Base-by-base conservation (phyloP, 2,329 filamentous ascomycete genomes). In the Aspergillus vadensis region DNA sequence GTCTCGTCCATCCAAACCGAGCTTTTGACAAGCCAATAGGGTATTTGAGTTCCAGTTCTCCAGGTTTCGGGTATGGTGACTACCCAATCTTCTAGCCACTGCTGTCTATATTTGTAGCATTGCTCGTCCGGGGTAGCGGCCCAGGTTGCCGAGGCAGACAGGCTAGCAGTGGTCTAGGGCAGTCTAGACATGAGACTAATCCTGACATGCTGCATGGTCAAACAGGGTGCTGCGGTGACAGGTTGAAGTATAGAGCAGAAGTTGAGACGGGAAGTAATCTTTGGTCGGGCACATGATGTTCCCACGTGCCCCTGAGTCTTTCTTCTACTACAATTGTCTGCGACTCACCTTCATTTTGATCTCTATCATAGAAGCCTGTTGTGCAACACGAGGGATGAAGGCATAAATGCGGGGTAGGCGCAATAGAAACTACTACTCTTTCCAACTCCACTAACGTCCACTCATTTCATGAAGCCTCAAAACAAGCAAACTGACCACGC, bases 131-230 rank as follows among this genome's bases (percentile, higher is more conserved):
- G 58, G 44, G 39, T 59, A 56, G 50, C 51, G 58, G 54, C 55
- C 61, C 49, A 52, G 49, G 19, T 48, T 43, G 27, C 61, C 61
- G 58, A 58, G 49, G 52, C 60, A 21, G 32, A 19, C 39, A 17
- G 52, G 10, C 23, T 23, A 23, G 17, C 43, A 44, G 27, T n/a
- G 38, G 50, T 57, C 58, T 57, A 21, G 47, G 12, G 14, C 15
- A 25, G 21, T 19, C 27, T 39, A 39, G 19, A 7, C 7, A 7
- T 44, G 14, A 10, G 23, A 39, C 14, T 36, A 47, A n/a, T 8
- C 52, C 48, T n/a, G 49, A 25, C 44, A 44, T 53, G 32, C 25
- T 15, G 21, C 32, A 5, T 41, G 15, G 23, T 4, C n/a, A 36
- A 14, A 19, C n/a, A 21, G 1, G 23, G 38, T 17, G 41, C 17